Percentiles rank a stretch among this genome's conserved stretches.
Conservation (phyloP, 345 rosid genomes). For the Arabidopsis suecica region DNA sequence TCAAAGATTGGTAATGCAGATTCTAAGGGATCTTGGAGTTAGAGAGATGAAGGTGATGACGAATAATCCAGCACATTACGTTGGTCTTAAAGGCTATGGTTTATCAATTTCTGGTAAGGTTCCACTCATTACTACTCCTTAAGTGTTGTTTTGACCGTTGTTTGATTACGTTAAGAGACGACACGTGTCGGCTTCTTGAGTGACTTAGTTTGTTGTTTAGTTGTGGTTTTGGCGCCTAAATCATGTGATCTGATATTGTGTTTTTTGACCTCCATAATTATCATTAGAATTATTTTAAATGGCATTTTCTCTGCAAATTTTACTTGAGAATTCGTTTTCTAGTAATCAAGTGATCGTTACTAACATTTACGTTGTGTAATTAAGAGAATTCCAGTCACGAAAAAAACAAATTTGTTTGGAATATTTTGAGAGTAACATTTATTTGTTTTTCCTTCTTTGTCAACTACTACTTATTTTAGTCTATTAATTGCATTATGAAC, state of each 20-base stretch:
- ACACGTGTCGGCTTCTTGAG: constrained; percentile 12
- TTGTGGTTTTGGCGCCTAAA: constrained; percentile 26
- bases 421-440: neutral
- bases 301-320: neutral
- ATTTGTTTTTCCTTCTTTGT: neutral
- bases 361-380: neutral
- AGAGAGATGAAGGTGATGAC: constrained; percentile 87
- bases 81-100: constrained; percentile 50
- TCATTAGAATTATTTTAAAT: neutral
- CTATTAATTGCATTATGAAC: neutral
- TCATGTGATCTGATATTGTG: neutral
- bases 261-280: neutral
- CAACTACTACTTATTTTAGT: neutral
- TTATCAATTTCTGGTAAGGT: constrained; percentile 45
- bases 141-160: constrained; percentile 2
- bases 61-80: constrained; percentile 65
- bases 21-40: constrained; percentile 77
- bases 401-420: neutral
- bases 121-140: constrained; percentile 39
- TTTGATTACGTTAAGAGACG: neutral
- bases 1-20: constrained; percentile 50
- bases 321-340: neutral
- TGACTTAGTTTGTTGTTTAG: constrained; percentile 22
- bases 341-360: neutral
- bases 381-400: neutral